Conservation (phyloP, 148 eudicot species). For the Heliamphora exappendiculata region DNA sequence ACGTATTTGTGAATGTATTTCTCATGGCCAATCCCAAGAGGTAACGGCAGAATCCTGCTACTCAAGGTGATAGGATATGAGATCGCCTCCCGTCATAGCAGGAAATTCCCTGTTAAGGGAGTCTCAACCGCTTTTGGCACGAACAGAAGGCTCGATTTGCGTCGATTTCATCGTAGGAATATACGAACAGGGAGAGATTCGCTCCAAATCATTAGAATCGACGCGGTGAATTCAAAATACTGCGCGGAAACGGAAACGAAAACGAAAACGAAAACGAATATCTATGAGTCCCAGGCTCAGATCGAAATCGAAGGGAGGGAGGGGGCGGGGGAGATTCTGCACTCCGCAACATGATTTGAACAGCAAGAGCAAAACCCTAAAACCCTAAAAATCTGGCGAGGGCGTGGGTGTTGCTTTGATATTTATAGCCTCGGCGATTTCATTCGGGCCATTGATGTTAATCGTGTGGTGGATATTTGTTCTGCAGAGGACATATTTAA, state of each 20-base stretch:
- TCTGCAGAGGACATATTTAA: too few species aligned
- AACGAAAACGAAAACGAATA: background rate
- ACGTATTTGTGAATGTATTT: slow-evolving; percentile 18
- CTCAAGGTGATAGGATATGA: slow-evolving; percentile 52
- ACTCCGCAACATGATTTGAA: background rate
- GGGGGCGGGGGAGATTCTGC: background rate
- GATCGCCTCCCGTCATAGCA: slow-evolving; percentile 13
- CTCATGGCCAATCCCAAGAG: slow-evolving; percentile 48
- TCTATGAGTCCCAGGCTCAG: background rate
- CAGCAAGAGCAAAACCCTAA: background rate
- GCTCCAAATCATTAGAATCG: slow-evolving; percentile 15
- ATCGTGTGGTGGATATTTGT: background rate
- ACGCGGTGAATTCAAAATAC: background rate
- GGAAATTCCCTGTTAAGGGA: slow-evolving; percentile 11
- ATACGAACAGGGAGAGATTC: slow-evolving; percentile 19
- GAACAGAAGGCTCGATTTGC: slow-evolving; percentile 12
- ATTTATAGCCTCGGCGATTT: slow-evolving; percentile 2
- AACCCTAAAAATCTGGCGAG: too few species aligned
- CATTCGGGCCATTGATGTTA: background rate
- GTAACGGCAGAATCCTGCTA: slow-evolving; percentile 36
- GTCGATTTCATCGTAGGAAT: slow-evolving; percentile 25
- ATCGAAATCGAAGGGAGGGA: background rate
- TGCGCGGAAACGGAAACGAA: background rate
- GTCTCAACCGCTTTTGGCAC: slow-evolving; percentile 12
- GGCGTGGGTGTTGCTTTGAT: background rate